Percentiles rank a stretch among this genome's conserved stretches.
These are phyloP conservation scores for Clonostachys byssicola DNA, from an alignment of 2,329 filamentous ascomycete genomes.

Conservation along the genomic window DNA sequence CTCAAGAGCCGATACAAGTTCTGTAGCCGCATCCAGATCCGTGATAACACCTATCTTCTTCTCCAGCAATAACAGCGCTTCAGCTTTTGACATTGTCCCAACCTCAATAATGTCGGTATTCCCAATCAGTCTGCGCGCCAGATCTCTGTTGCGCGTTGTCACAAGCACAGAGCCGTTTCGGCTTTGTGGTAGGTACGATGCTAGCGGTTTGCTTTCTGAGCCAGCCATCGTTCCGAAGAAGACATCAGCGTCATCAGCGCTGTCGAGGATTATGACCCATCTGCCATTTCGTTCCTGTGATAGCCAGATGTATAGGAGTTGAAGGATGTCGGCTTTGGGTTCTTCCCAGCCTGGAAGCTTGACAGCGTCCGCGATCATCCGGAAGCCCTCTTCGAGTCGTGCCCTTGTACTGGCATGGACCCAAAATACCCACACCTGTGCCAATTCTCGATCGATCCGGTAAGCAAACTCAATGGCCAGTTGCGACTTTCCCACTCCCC, in stretches of 20 bases:
- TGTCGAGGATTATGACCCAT: conserved; percentile 30
- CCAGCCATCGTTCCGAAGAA: conserved; percentile 9
- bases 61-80: no score
- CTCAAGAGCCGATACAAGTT: conserved; percentile 19
- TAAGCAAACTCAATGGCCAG: conserved; percentile 1
- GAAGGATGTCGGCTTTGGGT: conserved; percentile 10
- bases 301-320: conserved; percentile 22
- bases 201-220: conserved; percentile 3
- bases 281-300: conserved; percentile 14
- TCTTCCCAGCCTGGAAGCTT: conserved; percentile 16
- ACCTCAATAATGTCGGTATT: background rate
- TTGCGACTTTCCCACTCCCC: conserved; percentile 1
- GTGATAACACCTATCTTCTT: no score
- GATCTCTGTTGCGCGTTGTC: conserved; percentile 12
- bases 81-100: no score
- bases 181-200: conserved; percentile 16
- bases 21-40: conserved; percentile 1
- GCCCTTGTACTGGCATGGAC: conserved; percentile 19
- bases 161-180: conserved; percentile 21
- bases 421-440: conserved; percentile 21
- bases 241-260: conserved; percentile 22
- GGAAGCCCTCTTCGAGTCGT: conserved; percentile 23
- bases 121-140: conserved; percentile 12
- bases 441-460: background rate
- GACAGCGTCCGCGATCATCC: conserved; percentile 19